Conservation (phyloP, 2,329 filamentous ascomycete genomes). For the Aspergillus neoniger region DNA sequence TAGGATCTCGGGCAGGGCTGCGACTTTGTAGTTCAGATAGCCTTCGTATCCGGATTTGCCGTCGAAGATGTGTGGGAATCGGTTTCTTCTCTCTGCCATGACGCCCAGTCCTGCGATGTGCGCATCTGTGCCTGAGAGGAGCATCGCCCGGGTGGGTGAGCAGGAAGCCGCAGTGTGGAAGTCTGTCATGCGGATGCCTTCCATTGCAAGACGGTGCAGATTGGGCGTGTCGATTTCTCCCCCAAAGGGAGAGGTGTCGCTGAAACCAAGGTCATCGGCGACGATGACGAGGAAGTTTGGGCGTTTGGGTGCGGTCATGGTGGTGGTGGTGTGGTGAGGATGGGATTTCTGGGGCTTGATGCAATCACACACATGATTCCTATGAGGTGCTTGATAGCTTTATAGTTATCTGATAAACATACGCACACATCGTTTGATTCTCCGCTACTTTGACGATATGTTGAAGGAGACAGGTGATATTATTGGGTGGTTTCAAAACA, state of each 20-base stretch:
- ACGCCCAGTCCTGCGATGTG: slow-evolving; percentile 37
- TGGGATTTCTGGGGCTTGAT: neutral
- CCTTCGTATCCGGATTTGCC: slow-evolving; percentile 40
- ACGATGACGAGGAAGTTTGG: slow-evolving; percentile 33
- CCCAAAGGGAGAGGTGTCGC: slow-evolving; percentile 57
- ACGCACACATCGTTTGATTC: neutral
- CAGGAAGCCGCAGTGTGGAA: slow-evolving; percentile 63
- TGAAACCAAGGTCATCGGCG: slow-evolving; percentile 53
- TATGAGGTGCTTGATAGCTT: neutral
- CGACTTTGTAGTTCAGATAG: slow-evolving; percentile 38
- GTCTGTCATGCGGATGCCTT: slow-evolving; percentile 57
- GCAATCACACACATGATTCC: neutral
- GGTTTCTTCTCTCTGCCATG: slow-evolving; percentile 30
- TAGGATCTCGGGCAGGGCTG: slow-evolving; percentile 38
- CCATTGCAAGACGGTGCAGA: slow-evolving; percentile 47
- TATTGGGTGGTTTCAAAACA: neutral
- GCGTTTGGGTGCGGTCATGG: slow-evolving; percentile 11
- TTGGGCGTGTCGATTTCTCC: slow-evolving; percentile 59
- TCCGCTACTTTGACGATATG: neutral
- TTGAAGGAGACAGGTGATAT: no score
- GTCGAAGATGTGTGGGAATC: slow-evolving; percentile 20
- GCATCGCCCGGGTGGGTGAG: slow-evolving; percentile 46
- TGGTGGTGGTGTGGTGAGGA: neutral
- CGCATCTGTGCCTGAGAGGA: slow-evolving; percentile 38
- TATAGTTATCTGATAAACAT: neutral